A percentile compares a stretch with the other conserved stretches of the same genome.
Conservation (phyloP, 495 filamentous ascomycete genomes). For the Lepraria neglecta region DNA sequence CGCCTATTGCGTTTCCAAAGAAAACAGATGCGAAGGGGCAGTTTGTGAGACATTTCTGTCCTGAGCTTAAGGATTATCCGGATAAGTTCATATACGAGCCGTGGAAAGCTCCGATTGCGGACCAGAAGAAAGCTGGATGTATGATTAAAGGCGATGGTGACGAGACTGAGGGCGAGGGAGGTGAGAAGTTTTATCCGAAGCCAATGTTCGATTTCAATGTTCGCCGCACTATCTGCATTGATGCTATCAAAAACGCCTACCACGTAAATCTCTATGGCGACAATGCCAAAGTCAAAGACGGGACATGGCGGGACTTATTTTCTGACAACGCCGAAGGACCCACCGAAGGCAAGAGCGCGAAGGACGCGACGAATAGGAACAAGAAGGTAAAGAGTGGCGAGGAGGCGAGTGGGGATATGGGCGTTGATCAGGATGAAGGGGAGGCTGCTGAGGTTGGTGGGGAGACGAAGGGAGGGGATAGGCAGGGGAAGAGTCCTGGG, state of each 20-base stretch:
- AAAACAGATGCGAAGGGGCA: slow-evolving; percentile 60
- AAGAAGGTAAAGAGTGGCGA: slow-evolving; percentile 29
- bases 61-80: slow-evolving; percentile 52
- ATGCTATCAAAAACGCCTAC: slow-evolving; percentile 61
- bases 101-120: slow-evolving; percentile 57
- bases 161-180: slow-evolving; percentile 29
- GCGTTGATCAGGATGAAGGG: slow-evolving; percentile 30
- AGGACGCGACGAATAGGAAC: slow-evolving; percentile 30
- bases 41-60: slow-evolving; percentile 55
- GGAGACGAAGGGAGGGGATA: slow-evolving; percentile 21
- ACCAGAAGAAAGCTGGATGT: slow-evolving; percentile 55
- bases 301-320: slow-evolving; percentile 56
- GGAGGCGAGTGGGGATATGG: slow-evolving; percentile 25
- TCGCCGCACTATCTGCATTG: slow-evolving; percentile 51
- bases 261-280: slow-evolving; percentile 53
- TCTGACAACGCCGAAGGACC: slow-evolving; percentile 42
- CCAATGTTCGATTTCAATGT: slow-evolving; percentile 67
- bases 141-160: slow-evolving; percentile 49
- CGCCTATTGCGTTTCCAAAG: slow-evolving; percentile 57
- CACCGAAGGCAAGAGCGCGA: slow-evolving; percentile 39
- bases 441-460: slow-evolving; percentile 32
- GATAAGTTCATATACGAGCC: slow-evolving; percentile 70
- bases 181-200: slow-evolving; percentile 51
- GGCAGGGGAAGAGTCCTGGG: slow-evolving; percentile 9
- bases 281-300: slow-evolving; percentile 51